phyloP scores from a whole-genome alignment of 345 rosid genomes.

The Eucalyptus rudis region DNA sequence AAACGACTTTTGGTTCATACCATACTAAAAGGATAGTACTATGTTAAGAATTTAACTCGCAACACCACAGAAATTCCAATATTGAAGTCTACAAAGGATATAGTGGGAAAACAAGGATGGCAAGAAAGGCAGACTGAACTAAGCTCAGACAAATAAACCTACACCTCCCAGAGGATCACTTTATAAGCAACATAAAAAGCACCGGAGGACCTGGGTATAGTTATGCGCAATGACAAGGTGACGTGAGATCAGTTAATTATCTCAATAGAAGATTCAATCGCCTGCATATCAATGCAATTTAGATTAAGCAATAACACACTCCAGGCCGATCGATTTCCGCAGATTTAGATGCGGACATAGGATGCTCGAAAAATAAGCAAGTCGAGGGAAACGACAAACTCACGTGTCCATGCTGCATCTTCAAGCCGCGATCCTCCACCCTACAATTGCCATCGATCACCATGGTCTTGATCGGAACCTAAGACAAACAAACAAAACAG shows the following conservation, averaged over 20 bases:
- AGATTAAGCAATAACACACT: background rate
- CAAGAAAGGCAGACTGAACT: background rate
- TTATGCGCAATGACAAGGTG: background rate
- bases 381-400: slow-evolving; percentile 3
- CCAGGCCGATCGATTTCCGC: background rate
- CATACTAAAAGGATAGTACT: background rate
- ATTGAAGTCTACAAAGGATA: background rate
- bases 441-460: slow-evolving; percentile 93
- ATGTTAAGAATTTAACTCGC: background rate
- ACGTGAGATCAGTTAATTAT: background rate
- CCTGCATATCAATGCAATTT: background rate
- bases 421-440: slow-evolving; percentile 99
- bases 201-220: background rate
- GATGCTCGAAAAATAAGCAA: background rate
- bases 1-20: accelerated
- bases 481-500: background rate
- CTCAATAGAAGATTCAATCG: background rate
- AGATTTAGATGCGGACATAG: background rate
- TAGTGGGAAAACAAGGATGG: background rate
- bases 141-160: background rate
- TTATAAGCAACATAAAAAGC: background rate
- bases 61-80: background rate
- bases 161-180: background rate
- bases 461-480: slow-evolving; percentile 94
- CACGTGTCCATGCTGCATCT: slow-evolving; percentile 94